Conservation (phyloP, 1,284 basidiomycete species). For the Apiotrichum siamense region DNA sequence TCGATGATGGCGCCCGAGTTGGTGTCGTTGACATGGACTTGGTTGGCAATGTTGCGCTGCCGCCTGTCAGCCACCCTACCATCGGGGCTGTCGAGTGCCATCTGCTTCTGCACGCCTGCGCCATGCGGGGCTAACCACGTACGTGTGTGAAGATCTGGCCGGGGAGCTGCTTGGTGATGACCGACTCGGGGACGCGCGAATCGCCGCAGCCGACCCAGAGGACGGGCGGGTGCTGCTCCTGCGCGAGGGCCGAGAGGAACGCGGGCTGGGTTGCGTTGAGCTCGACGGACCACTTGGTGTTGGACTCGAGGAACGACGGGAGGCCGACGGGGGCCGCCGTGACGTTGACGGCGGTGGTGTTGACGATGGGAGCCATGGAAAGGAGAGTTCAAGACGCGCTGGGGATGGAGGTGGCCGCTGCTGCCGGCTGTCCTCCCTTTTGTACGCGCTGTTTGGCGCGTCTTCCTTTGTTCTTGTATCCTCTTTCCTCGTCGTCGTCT, state of each 20-base stretch:
- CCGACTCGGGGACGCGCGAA: conserved; percentile 46
- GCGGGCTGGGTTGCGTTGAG: conserved; percentile 25
- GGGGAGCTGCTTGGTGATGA: conserved; percentile 48
- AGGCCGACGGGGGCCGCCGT: conserved; percentile 5
- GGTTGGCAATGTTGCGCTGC: conserved; percentile 22
- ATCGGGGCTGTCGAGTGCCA: too few species aligned
- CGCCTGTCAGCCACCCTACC: too few species aligned
- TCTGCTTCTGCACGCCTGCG: too few species aligned
- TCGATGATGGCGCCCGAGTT: conserved; percentile 64
- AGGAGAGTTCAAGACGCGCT: too few species aligned
- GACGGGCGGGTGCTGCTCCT: conserved; percentile 40
- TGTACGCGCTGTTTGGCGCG: too few species aligned
- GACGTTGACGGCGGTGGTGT: background rate
- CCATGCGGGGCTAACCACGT: too few species aligned
- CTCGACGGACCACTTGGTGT: conserved; percentile 34
- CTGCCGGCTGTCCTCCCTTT: too few species aligned
- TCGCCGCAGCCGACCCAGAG: conserved; percentile 48
- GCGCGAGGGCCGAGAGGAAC: conserved; percentile 31
- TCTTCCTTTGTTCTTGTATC: too few species aligned
- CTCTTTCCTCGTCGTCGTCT: too few species aligned
- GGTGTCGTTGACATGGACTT: conserved; percentile 72
- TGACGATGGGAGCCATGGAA: background rate
- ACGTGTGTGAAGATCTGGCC: conserved; percentile 59
- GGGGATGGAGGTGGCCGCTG: too few species aligned
- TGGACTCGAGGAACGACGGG: conserved; percentile 24